Evolutionary conservation across 164 flowering plant genomes (phyloP), one percentile per base, ranked within the genome.

Genomic region (Hamamelis virginiana): DNA sequence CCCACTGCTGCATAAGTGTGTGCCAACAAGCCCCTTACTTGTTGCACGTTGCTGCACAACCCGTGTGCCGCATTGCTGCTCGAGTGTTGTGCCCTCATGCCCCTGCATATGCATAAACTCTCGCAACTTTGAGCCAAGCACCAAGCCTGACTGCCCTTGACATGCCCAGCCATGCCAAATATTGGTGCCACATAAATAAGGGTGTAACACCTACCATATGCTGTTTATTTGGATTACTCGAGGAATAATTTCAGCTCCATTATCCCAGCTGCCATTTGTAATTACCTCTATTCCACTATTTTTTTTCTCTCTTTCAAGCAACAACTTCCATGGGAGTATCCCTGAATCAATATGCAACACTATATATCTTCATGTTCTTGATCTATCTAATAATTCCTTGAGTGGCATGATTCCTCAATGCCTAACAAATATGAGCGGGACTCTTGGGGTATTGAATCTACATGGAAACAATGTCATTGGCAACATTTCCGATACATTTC

Each of bases 181-280:
- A n/a, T n/a, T n/a, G n/a, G n/a, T n/a, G n/a, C n/a, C n/a, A n/a
- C n/a, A n/a, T n/a, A n/a, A n/a, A n/a, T n/a, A n/a, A n/a, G n/a
- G n/a, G n/a, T n/a, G n/a, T n/a, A n/a, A n/a, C n/a, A n/a, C n/a
- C n/a, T 74, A 23, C 11, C 59, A 16, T 21, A 26, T 1, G 65
- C 74, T 3, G 13, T 0, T 21, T 46, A 55, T 65, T 55, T 83
- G 47, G 87, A 85, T 66, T 80, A 68, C 72, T 87, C 88, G 4
- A 52, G 65, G 33, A 87, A 87, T 58, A 64, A 14, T 8, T 77
- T 81, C 65, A 61, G 26, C 56, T 70, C 77, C 23, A 25, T 45
- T 26, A 70, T 77, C 53, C 81, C 80, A 1, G 12, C 13, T 1
- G 64, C 59, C 43, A 75, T 77, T 18, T 69, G 67, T 5, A 3